Percentiles rank a stretch among this genome's conserved stretches.
phyloP scores from a whole-genome alignment of 2,329 filamentous ascomycete species.

The Microdochium bolleyi region DNA sequence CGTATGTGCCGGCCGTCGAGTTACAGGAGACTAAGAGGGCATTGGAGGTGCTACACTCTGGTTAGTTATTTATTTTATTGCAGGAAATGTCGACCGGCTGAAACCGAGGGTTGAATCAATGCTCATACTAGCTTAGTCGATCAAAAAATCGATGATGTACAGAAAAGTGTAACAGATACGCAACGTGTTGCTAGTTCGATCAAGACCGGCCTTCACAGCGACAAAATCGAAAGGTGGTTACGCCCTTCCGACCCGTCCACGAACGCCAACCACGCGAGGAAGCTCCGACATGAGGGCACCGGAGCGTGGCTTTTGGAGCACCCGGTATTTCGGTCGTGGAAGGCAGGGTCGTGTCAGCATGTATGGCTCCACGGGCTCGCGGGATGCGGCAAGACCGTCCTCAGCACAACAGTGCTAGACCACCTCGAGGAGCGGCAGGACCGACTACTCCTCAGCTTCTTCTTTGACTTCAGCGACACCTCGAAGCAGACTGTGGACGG shows the following conservation, averaged over 20 bases:
- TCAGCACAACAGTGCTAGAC: constrained; percentile 26
- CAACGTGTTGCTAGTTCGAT: not conserved
- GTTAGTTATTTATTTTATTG: not conserved
- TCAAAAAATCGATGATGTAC: not conserved
- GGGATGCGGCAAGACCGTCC: constrained; percentile 32
- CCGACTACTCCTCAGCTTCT: constrained; percentile 4
- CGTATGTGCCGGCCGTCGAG: not conserved
- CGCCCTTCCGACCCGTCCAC: constrained; percentile 23
- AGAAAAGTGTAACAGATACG: not conserved
- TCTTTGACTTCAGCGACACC: constrained; percentile 12
- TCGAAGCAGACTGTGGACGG: constrained; percentile 9
- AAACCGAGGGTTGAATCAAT: not conserved
- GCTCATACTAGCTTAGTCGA: not conserved
- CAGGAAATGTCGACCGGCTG: not conserved
- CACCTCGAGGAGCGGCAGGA: constrained; percentile 7
- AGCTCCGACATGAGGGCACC: constrained; percentile 19
- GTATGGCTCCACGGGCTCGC: constrained; percentile 29
- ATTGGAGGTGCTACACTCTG: not conserved
- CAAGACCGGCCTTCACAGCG: not conserved
- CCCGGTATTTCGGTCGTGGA: constrained; percentile 20
- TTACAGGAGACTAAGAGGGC: not conserved
- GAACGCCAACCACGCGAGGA: constrained; percentile 21
- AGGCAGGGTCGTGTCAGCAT: constrained; percentile 13
- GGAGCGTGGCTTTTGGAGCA: constrained; percentile 24
- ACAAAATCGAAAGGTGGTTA: constrained; percentile 17